Conservation (phyloP, 257 asterid species). For the Nicotiana paniculata region DNA sequence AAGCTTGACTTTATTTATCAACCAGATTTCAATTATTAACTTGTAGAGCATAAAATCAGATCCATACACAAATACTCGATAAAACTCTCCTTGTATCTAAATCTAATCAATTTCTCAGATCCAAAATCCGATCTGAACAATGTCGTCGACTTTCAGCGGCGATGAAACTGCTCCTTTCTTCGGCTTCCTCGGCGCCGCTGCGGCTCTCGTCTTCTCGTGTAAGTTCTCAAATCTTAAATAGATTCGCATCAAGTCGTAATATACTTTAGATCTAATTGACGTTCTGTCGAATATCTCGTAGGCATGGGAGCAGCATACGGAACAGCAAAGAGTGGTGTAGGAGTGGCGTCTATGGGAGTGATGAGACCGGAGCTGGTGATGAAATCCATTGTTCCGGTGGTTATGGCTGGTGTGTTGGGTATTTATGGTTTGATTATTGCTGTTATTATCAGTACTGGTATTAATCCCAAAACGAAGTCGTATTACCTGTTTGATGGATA, state of each 20-base stretch:
- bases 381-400: constrained; percentile 20
- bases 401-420: constrained; percentile 23
- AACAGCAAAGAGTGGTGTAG: constrained; percentile 21
- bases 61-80: too few relatives aligned
- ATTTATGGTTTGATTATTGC: constrained; percentile 20
- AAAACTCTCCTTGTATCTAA: not conserved
- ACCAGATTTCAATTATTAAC: not conserved
- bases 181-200: constrained; percentile 36
- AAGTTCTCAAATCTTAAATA: not conserved
- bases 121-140: constrained; percentile 8
- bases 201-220: constrained; percentile 34
- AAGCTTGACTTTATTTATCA: not conserved
- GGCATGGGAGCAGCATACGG: constrained; percentile 25
- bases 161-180: constrained; percentile 38
- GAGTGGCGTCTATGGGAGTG: constrained; percentile 24
- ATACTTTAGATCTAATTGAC: not conserved
- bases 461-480: constrained; percentile 17
- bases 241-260: not conserved
- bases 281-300: not conserved
- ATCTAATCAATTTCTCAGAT: not conserved
- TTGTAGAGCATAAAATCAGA: too few relatives aligned
- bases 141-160: constrained; percentile 25
- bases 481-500: constrained; percentile 20
- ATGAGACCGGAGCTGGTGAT: constrained; percentile 22
- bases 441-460: constrained; percentile 21